A percentile compares a stretch with the other conserved stretches of the same genome.
phyloP scores from a whole-genome alignment of 371 early-diverging fungal genomes.

The Saksenaea vasiformis region DNA sequence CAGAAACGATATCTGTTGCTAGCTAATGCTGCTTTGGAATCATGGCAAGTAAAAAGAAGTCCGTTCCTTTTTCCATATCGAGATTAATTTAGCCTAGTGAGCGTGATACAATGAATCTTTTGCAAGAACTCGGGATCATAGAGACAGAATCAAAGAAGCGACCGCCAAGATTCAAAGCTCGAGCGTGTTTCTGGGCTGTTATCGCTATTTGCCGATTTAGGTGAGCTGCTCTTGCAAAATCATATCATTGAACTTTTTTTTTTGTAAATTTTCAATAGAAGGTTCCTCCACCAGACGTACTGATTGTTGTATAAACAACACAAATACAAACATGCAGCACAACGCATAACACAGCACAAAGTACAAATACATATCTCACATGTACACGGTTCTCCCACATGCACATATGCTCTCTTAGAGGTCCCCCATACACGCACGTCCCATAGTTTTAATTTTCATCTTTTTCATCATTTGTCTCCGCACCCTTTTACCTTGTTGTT shows the following conservation, averaged over 20 bases:
- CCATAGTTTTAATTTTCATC: too few relatives aligned
- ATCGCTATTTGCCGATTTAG: background rate
- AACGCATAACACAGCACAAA: too few relatives aligned
- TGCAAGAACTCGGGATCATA: background rate
- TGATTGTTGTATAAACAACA: too few relatives aligned
- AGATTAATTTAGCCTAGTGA: background rate
- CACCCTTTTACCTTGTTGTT: background rate
- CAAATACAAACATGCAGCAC: too few relatives aligned
- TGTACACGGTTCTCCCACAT: too few relatives aligned
- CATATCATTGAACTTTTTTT: too few relatives aligned
- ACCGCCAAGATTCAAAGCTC: background rate
- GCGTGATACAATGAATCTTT: background rate
- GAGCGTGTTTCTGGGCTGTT: background rate
- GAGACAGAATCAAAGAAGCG: background rate
- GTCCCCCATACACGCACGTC: too few relatives aligned
- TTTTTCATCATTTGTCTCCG: too few relatives aligned
- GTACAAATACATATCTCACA: too few relatives aligned
- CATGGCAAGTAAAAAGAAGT: slow-evolving; percentile 12
- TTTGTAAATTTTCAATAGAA: too few relatives aligned
- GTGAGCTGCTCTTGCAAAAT: background rate
- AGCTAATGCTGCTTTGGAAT: slow-evolving; percentile 11
- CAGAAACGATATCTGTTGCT: slow-evolving; percentile 19
- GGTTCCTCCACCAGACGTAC: too few relatives aligned
- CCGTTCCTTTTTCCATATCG: background rate
- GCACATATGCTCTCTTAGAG: too few relatives aligned